Evolutionary conservation across 345 rosid species (phyloP).

Genomic region (Citrus australasica): DNA sequence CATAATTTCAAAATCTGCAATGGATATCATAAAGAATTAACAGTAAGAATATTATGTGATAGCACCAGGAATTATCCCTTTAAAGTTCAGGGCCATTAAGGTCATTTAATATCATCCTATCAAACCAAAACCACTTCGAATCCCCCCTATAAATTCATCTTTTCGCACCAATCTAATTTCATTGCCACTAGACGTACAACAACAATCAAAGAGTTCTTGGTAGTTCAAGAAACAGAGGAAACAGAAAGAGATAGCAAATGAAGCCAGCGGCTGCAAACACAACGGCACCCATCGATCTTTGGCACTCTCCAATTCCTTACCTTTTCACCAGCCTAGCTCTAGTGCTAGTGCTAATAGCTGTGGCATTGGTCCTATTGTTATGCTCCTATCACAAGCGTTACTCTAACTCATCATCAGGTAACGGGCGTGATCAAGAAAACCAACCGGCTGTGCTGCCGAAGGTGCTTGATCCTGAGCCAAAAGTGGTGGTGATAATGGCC

Average conservation of each 20-base stretch:
- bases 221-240: not conserved
- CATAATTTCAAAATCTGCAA: too few species aligned
- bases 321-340: conserved; percentile 41
- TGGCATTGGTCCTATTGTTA: conserved; percentile 31
- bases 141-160: conserved; percentile 9
- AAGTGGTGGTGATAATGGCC: conserved; percentile 52
- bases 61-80: conserved; percentile 12
- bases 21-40: not conserved
- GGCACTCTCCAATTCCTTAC: conserved; percentile 49
- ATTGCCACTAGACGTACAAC: not conserved
- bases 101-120: not conserved
- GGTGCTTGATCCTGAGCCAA: conserved; percentile 29
- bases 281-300: conserved; percentile 20
- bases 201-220: not conserved
- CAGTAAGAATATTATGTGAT: not conserved
- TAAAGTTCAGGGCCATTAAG: not conserved
- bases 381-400: conserved; percentile 28
- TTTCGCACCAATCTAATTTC: not conserved
- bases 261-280: not conserved
- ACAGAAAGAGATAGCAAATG: not conserved
- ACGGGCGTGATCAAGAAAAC: not conserved
- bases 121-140: not conserved
- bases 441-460: not conserved
- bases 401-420: not conserved
- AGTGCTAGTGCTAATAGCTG: conserved; percentile 28